Evolutionary conservation across 129 eudicot genomes (phyloP), one percentile per base, ranked within the genome.

Genomic region (Solidago caesia): DNA sequence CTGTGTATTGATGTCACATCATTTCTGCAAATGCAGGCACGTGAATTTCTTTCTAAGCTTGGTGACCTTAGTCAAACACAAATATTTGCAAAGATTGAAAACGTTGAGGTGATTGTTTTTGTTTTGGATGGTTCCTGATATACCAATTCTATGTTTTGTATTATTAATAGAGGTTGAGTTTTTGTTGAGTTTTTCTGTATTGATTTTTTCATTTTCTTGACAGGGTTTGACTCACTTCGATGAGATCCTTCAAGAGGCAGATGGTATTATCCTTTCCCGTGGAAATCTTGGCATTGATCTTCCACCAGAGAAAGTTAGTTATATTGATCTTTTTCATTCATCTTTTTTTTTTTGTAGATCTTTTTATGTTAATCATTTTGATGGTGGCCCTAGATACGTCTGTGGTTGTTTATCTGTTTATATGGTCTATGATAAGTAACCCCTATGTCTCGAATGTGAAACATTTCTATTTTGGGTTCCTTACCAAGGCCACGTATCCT

Each of bases 271-370:
- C 43, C 97, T 93, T 72, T 93, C 98, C 5, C 98, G 98, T 77
- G 98, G 98, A 77, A 93, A 93, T 79, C 92, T 93, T 70, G 98
- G 98, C 47, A 90, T 93, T 64, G 98, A 93, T 81, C 97, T 93
- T 67, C 97, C 98, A 66, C 97, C 98, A 12, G 98, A 93, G 87
- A 93, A 93, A 93, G 98, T 93, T 72, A 57, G 82, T 76, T 75
- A 7, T 57, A 39, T 41, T 1, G 11, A 26, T 2, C 70, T 76
- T 56, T 7, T 15, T 41, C 9, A 9, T 12, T 11, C 44, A 15
- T 44, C 45, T 7, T 57, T 53, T 39, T 53, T 39, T 59, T 46
- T 48, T 27, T 29, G 48, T 46, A 29, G 16, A 45, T 27, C 29
- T 7, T 51, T 58, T 48, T 33, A 33, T 33, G 39, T 2, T 33